Evolutionary conservation across 1,284 basidiomycete genomes (phyloP), one percentile per base, ranked within the genome.

Genomic region (Puccinia brachypodii): DNA sequence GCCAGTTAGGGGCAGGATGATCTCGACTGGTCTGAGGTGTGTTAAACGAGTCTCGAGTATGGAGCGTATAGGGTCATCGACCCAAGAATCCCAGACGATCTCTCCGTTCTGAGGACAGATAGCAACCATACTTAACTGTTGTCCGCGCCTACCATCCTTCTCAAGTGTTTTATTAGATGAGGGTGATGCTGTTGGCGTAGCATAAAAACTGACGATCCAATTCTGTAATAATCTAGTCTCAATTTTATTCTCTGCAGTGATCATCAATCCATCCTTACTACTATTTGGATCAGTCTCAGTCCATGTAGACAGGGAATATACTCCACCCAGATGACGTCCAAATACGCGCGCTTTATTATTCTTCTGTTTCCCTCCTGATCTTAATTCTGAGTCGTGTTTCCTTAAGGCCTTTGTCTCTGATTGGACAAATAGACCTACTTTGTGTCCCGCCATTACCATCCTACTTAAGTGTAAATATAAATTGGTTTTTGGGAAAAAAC

Each of bases 221-320:
- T 64, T 71, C 38, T 79, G 64, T 8, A 56, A 25, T 3, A 74
- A n/a, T 4, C 22, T 28, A 1, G 19, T 14, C 9, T 72, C 47
- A n/a, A 31, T 31, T 2, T 16, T 40, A 14, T 42, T 22, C 13
- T 25, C 7, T 4, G 47, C 16, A 19, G 42, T 4, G 33, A 16
- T 40, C 16, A 22, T 11, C 11, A 50, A 50, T 11, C 11, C 11
- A 22, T 22, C 22, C 16, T 50, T 40, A 25, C 77, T 82, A 1
- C 47, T 31, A 42, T 72, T 76, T 0, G 83, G 50, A n/a, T 86
- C 83, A 25, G 85, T 84, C 76, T 87, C 86, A 69, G 86, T 83
- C 86, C 86, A 87, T 0, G 85, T 87, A 64, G 84, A 84, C 19
- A 85, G 83, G 1, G 86, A 86, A 76, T 87, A 87, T 50, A 87